Base-by-base conservation (phyloP, 257 asterid genomes). In the Salvia splendens region DNA sequence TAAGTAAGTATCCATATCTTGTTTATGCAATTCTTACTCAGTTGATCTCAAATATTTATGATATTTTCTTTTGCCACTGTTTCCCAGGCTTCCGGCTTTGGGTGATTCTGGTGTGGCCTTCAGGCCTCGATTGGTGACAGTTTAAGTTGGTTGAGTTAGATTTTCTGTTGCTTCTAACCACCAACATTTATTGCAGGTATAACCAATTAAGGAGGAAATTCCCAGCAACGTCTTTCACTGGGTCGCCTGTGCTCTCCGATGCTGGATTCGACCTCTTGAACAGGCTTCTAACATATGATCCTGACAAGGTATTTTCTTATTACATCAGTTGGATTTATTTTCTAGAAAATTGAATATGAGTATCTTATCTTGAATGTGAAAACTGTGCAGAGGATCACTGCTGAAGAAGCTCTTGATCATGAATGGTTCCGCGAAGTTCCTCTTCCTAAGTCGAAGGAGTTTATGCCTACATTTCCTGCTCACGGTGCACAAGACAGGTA, bases 1-100 rank as follows among this genome's bases (percentile, higher is more conserved):
- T 63, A 82, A 80, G 96, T 91, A 80, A 85, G 97, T 83, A 52
- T 80, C 73, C 15, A 55, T 51, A 51, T 66, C 77, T 52, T 83
- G 69, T 79, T 49, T 64, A 54, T 73, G 33, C 12, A 33, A 36
- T 67, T 16, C 3, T 38, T 48, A 6, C 38, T 24, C 16, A 53
- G 67, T 38, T 61, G 68, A 56, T 59, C 61, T 64, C 41, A 73
- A 70, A 3, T 68, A 84, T 86, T 88, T 75, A 86, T 82, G 78
- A 69, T 49, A n/a, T 75, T 65, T 73, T 82, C 64, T 71, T 76
- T 83, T 84, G 83, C 86, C 84, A 79, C 92, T 89, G 87, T 85
- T 87, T 89, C 93, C 97, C 91, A 87, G 97, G 97, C 95, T 82
- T 87, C 93, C 95, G 77, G 96, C 91, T 89, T 85, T 83, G 95